Conservation (phyloP, 305 asterid species). For the Fraxinus angustifolia region DNA sequence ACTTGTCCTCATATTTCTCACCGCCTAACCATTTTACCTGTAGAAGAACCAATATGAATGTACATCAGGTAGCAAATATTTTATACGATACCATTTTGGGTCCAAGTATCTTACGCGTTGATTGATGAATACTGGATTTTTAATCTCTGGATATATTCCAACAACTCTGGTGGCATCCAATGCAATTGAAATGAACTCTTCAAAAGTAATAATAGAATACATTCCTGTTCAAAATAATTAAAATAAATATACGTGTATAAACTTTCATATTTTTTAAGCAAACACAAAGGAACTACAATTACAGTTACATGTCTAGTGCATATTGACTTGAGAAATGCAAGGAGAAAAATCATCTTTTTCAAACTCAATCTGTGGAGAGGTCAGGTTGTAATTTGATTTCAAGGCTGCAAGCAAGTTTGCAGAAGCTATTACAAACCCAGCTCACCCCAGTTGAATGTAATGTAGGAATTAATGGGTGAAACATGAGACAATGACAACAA, state of each 20-base stretch:
- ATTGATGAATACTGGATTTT: constrained; percentile 79
- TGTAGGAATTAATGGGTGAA: background rate
- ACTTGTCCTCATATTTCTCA: constrained; percentile 79
- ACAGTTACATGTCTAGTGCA: background rate
- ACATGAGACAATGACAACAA: background rate
- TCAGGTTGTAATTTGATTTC: background rate
- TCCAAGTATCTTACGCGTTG: constrained; percentile 56
- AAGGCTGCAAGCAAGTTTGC: background rate
- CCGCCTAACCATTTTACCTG: constrained; percentile 92
- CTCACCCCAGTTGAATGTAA: background rate
- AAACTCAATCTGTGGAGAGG: background rate
- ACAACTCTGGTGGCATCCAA: constrained; percentile 80
- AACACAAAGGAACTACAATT: background rate
- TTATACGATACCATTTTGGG: background rate
- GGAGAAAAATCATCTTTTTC: background rate
- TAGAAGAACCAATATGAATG: background rate
- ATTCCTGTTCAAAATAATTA: constrained; percentile 47
- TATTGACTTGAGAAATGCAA: background rate
- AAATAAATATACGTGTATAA: background rate
- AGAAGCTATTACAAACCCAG: background rate
- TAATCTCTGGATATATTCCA: constrained; percentile 97
- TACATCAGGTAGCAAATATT: background rate
- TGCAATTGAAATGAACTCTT: constrained; percentile 79
- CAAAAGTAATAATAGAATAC: constrained; percentile 80
- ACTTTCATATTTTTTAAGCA: background rate